Evolutionary conservation across 2,329 filamentous ascomycete species (phyloP), one percentile per base, ranked within the genome.

Genomic region (Fusarium heterosporum): DNA sequence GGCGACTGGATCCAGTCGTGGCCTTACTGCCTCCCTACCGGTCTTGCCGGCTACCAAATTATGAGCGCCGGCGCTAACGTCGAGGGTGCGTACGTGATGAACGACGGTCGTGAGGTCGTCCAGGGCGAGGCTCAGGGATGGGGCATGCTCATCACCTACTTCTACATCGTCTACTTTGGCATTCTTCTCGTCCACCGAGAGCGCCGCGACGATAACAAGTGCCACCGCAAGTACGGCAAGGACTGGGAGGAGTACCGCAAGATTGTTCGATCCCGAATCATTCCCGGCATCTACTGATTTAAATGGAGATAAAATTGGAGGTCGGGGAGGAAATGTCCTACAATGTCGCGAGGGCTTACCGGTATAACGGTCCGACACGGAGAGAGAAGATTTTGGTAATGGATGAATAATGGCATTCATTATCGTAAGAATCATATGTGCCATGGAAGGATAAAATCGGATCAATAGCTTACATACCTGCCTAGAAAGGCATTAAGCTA

Each of bases 1-100:
- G 95, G 94, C 51, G 95, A 98, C 81, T 97, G 94, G 94, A 84
- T 96, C 69, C 94, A 97, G 87, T 88, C 90, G 10, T 97, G 93
- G 93, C 89, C 93, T 0, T 97, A 96, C 79, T 93, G 89, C 68
- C 83, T 97, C 41, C 94, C 95, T 2, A 97, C 94, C 1, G 92
- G 92, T 1, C 77, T 96, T 61, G 91, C 93, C 0, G 94, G 94
- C 13, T 97, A 95, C 77, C 82, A 89, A 39, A 89, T 97, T 49
- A 82, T 90, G 17, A 82, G 85, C 4, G 82, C 83, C 2, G 85
- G 84, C 17, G 79, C 82, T 9, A 71, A 78, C n/a, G 80, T 80
- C 3, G 80, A 83, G 49, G 84, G 84, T 11, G 84, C 87, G 1
- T 82, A 86, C 59, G 83, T 87, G 59, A 84, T 87, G 77, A 75